Percentiles rank a stretch among this genome's conserved stretches.
phyloP scores from a whole-genome alignment of 768 basidiomycete genomes.

The Clavulina sp. region DNA sequence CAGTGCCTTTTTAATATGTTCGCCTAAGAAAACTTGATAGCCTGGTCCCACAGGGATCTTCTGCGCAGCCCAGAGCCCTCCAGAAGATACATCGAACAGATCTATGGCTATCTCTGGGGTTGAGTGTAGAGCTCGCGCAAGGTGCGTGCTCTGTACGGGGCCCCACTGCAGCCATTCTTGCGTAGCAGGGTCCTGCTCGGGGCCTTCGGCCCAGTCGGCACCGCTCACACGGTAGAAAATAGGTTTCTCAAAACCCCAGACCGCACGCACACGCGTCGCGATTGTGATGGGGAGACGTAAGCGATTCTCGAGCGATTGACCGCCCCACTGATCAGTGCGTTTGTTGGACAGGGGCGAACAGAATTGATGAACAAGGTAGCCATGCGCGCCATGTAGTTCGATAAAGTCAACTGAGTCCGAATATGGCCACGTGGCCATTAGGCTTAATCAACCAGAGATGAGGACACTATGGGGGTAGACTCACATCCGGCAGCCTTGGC shows the following conservation, averaged over 20 bases:
- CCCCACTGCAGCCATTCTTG: constrained; percentile 57
- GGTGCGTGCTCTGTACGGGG: constrained; percentile 51
- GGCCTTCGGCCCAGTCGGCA: constrained; percentile 43
- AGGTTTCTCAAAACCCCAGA: constrained; percentile 41
- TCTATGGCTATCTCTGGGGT: constrained; percentile 55
- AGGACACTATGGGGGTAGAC: constrained; percentile 14
- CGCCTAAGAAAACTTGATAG: too few relatives aligned
- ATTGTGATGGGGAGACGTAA: constrained; percentile 49
- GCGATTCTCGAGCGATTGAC: constrained; percentile 55
- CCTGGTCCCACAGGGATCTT: constrained; percentile 38
- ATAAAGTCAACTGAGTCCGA: constrained; percentile 22
- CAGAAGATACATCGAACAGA: constrained; percentile 51
- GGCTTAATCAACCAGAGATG: not conserved
- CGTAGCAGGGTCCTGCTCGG: constrained; percentile 34
- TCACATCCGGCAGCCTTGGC: constrained; percentile 45
- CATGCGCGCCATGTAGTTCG: constrained; percentile 58
- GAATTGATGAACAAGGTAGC: constrained; percentile 48
- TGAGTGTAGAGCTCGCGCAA: constrained; percentile 32
- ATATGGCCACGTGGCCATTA: not conserved
- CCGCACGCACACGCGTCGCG: constrained; percentile 31
- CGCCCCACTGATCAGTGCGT: constrained; percentile 57
- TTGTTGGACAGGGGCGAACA: constrained; percentile 58
- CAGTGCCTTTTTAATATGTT: too few relatives aligned
- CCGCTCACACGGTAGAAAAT: constrained; percentile 59
- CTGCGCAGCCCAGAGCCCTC: constrained; percentile 46